These are phyloP conservation scores for Colletotrichum lini DNA, from an alignment of 2,329 filamentous ascomycete species.

Conservation along the genomic window DNA sequence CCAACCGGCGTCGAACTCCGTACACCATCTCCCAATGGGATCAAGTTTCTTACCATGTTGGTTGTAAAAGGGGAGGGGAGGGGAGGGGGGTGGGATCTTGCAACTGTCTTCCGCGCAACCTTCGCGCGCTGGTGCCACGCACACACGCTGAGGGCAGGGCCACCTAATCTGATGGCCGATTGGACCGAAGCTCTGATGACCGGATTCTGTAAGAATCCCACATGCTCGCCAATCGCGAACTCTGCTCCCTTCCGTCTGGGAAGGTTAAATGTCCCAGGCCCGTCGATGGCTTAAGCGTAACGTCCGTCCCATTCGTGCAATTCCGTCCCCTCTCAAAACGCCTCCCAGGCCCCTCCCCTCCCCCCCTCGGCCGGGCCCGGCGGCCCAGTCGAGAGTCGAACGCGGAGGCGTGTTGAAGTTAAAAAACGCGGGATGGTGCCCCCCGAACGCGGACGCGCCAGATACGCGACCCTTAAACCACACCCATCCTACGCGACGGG, in stretches of 20 bases:
- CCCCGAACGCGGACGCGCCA: conserved; percentile 32
- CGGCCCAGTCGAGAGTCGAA: conserved; percentile 6
- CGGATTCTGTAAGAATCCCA: conserved; percentile 33
- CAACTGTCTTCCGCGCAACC: conserved; percentile 22
- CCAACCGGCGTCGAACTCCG: conserved; percentile 33
- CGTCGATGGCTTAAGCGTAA: conserved; percentile 17
- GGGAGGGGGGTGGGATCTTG: background rate
- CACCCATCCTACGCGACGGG: conserved; percentile 36
- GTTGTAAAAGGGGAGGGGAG: background rate
- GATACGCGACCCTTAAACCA: conserved; percentile 34
- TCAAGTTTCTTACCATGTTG: too few species aligned
- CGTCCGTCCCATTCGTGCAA: conserved; percentile 13
- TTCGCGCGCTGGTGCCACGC: conserved; percentile 19
- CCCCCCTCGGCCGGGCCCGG: background rate
- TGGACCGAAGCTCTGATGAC: conserved; percentile 23
- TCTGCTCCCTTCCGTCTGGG: conserved; percentile 17
- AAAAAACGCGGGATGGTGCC: background rate
- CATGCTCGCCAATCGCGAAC: conserved; percentile 25
- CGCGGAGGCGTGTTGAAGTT: conserved; percentile 13
- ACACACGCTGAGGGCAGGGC: background rate
- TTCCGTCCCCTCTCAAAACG: conserved; percentile 10
- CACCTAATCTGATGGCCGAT: conserved; percentile 22
- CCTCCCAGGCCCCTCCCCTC: background rate
- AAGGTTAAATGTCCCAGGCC: conserved; percentile 1
- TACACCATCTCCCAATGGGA: conserved; percentile 30